A percentile compares a stretch with the other conserved stretches of the same genome.
Conservation (phyloP, 345 rosid genomes). For the Populus deltoides region DNA sequence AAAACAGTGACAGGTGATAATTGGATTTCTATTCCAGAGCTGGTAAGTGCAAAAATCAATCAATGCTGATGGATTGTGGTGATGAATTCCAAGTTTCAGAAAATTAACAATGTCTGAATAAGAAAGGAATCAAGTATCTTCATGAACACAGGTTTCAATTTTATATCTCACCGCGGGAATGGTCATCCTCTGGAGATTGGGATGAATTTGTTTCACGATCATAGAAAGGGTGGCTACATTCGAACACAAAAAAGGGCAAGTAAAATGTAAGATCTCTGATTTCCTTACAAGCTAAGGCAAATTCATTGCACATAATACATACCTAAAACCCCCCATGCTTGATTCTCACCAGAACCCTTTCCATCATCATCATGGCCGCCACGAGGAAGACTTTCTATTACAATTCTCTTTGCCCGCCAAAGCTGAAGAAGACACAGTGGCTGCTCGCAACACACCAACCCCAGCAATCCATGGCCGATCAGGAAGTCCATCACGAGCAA, state of each 20-base stretch:
- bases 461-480: constrained; percentile 35
- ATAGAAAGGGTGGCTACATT: too few species aligned
- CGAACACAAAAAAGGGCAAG: neutral
- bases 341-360: neutral
- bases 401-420: constrained; percentile 31
- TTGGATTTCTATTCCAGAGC: neutral
- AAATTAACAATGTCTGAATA: too few species aligned
- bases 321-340: neutral
- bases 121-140: neutral
- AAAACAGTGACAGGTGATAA: neutral
- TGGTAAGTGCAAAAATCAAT: neutral
- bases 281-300: neutral
- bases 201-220: neutral
- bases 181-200: neutral
- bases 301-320: neutral
- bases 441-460: constrained; percentile 14
- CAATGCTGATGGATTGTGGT: neutral
- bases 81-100: neutral
- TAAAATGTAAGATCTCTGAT: neutral
- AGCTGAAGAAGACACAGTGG: constrained; percentile 29
- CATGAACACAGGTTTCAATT: neutral
- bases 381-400: constrained; percentile 31
- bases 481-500: constrained; percentile 6
- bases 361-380: neutral
- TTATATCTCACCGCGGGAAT: neutral